Evolutionary conservation across 176 grass and related monocot species (phyloP).

Genomic region (Saccharum officinarum): DNA sequence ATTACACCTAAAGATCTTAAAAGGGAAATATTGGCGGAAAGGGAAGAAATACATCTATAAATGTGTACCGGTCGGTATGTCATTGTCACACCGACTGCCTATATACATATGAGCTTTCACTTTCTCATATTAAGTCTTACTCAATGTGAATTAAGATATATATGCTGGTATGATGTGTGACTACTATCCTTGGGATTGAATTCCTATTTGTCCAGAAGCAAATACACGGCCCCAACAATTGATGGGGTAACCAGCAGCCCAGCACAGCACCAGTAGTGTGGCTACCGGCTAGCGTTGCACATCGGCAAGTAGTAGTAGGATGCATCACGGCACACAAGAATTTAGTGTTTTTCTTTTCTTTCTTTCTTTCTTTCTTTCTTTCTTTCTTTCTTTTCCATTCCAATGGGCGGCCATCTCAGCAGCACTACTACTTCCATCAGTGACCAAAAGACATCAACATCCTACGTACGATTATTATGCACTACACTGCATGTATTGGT

Average conservation of each 20-base stretch:
- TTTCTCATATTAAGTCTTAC: background rate
- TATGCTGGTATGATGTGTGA: slow-evolving; percentile 26
- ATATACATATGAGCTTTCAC: background rate
- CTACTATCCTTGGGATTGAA: background rate
- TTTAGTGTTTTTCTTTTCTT: background rate
- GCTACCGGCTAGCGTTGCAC: slow-evolving; percentile 15
- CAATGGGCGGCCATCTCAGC: slow-evolving; percentile 9
- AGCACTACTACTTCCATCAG: background rate
- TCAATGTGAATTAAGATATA: background rate
- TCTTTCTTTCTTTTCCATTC: background rate
- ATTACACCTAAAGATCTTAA: background rate
- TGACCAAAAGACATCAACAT: slow-evolving; percentile 3
- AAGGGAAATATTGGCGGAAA: background rate
- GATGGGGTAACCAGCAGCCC: background rate
- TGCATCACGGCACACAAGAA: slow-evolving; percentile 16
- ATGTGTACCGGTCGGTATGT: background rate
- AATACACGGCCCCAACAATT: background rate
- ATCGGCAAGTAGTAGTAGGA: background rate
- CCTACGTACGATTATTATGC: slow-evolving; percentile 32
- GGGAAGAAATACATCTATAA: background rate
- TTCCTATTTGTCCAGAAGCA: background rate
- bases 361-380: too few species aligned
- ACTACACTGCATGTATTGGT: background rate
- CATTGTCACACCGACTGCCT: slow-evolving; percentile 7
- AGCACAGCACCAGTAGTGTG: background rate